Evolutionary conservation across 352 stramenopile genomes (phyloP), one percentile per base, ranked within the genome.

Genomic region (Hyaloperonospora brassicae): DNA sequence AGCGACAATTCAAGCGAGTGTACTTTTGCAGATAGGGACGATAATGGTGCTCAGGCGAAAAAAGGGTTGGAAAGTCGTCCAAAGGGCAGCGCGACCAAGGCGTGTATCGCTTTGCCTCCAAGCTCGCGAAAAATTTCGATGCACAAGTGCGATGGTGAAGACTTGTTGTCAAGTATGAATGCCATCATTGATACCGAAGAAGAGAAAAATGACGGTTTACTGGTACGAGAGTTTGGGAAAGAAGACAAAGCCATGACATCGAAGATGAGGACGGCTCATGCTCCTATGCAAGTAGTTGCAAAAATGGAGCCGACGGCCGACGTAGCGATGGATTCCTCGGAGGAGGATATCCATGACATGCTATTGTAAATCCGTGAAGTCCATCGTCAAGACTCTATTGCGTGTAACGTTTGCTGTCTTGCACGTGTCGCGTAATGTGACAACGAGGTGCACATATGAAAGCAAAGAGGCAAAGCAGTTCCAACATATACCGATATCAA

Each of bases 281-380:
- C 30, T 23, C 35, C 49, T 40, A 7, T 17, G 43, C 31, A 31
- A 25, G n/a, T n/a, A 9, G 21, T 44, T 22, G 24, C 31, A 7
- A 5, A 3, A 13, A 49, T 14, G 14, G 36, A 34, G n/a, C 41
- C 38, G 9, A 17, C n/a, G 12, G 54, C 52, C 12, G 63, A 68
- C 14, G 50, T 57, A 48, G 2, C 59, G 5, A 54, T 73, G 17
- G 52, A 77, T 24, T 79, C 65, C 9, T 70, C 78, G 14, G 72
- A 83, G 52, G 75, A 83, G 51, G 72, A 83, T 38, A 71, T 86
- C 23, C 47, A 83, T n/a, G 65, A 81, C 49, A 79, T 83, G 60
- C 41, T 83, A 36, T 61, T 46, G 49, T 62, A 61, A 12, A 7
- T 3, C 27, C 27, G 27, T 31, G 27, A 31, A 7, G 27, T 7